Evolutionary conservation across 2,329 filamentous ascomycete species (phyloP).

Genomic region (Didymella exigua): DNA sequence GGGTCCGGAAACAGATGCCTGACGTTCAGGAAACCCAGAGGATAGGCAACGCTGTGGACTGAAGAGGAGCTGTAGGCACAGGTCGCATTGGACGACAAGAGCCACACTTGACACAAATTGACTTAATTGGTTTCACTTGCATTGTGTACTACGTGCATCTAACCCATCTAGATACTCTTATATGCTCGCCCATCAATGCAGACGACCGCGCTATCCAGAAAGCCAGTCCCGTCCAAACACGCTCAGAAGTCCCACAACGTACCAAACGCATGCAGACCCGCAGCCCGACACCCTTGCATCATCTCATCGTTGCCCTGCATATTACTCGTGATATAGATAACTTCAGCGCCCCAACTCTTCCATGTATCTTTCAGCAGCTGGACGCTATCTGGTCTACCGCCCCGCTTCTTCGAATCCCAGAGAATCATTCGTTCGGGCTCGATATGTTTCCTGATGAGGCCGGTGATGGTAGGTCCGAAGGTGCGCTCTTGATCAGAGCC

Average conservation of each 20-base stretch:
- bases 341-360: conserved; percentile 41
- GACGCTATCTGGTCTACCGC: conserved; percentile 42
- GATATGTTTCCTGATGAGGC: conserved; percentile 41
- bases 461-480: conserved; percentile 42
- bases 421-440: conserved; percentile 46
- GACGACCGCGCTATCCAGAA: not conserved
- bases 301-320: conserved; percentile 47
- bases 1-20: too few relatives aligned
- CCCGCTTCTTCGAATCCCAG: conserved; percentile 46
- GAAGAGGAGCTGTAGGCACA: too few relatives aligned
- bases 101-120: too few relatives aligned
- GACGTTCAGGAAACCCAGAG: too few relatives aligned
- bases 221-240: not conserved
- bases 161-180: conserved; percentile 3
- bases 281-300: conserved; percentile 43
- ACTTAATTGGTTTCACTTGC: not conserved
- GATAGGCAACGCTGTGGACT: too few relatives aligned
- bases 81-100: too few relatives aligned
- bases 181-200: not conserved
- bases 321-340: conserved; percentile 46
- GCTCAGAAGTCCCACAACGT: conserved; percentile 44
- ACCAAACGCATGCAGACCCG: conserved; percentile 43
- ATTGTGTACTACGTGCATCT: not conserved
- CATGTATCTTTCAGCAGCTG: conserved; percentile 43
- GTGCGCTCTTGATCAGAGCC: conserved; percentile 45